Percentiles rank a stretch among this genome's conserved stretches.
Conservation (phyloP, 2,329 filamentous ascomycete genomes). For the Coniosporium tulheliwenetii region DNA sequence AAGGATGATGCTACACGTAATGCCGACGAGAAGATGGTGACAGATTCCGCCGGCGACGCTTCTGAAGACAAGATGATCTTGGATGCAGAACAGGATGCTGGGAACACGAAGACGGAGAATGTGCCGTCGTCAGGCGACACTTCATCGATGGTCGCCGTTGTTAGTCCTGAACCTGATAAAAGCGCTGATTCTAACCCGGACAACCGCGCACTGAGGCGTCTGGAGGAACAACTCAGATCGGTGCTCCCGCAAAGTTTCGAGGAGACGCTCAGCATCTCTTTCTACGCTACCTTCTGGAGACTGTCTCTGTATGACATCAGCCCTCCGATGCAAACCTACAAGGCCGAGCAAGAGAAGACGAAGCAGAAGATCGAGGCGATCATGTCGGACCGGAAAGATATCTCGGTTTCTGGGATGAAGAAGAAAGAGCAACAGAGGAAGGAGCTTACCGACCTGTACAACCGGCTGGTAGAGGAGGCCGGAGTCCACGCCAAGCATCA, state of each 20-base stretch:
- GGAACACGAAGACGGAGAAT: constrained; percentile 1
- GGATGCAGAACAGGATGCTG: constrained; percentile 1
- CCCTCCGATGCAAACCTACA: constrained; percentile 63
- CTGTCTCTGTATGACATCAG: constrained; percentile 68
- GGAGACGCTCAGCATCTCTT: constrained; percentile 57
- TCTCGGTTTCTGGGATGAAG: constrained; percentile 47
- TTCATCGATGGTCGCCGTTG: neutral
- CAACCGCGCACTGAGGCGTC: constrained; percentile 55
- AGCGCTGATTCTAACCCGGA: constrained; percentile 26
- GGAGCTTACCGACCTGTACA: constrained; percentile 50
- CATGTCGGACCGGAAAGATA: constrained; percentile 56
- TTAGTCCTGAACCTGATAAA: constrained; percentile 3
- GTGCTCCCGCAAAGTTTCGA: constrained; percentile 48
- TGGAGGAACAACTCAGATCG: constrained; percentile 53
- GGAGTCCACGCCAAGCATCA: constrained; percentile 53
- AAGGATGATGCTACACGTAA: constrained; percentile 12
- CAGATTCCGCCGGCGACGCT: constrained; percentile 1
- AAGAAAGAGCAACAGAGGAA: constrained; percentile 58
- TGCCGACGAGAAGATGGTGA: constrained; percentile 6
- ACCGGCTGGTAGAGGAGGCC: constrained; percentile 57
- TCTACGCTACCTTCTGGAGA: constrained; percentile 88
- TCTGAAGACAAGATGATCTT: too few species aligned
- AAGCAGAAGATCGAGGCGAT: constrained; percentile 52
- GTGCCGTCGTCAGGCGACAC: neutral
- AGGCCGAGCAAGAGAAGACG: constrained; percentile 55